Evolutionary conservation across 495 filamentous ascomycete genomes (phyloP).

Genomic region (Choiromyces venosus): DNA sequence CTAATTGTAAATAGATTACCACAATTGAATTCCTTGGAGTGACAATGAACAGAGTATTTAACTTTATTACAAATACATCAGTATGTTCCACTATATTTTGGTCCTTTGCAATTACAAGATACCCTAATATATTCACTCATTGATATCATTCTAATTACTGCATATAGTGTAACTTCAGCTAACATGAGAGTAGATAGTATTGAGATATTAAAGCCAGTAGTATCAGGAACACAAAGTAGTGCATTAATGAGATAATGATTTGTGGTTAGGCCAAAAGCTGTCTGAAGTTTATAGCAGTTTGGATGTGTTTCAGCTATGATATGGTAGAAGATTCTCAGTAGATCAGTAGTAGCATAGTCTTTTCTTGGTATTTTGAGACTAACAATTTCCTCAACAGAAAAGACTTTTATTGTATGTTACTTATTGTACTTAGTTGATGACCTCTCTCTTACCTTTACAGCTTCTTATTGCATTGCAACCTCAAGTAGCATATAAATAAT

Average conservation of each 20-base stretch:
- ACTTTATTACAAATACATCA: neutral
- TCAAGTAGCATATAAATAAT: too few relatives aligned
- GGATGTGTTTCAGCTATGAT: neutral
- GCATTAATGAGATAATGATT: neutral
- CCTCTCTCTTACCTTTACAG: neutral
- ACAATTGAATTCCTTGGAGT: too few relatives aligned
- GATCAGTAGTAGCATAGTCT: neutral
- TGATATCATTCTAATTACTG: neutral
- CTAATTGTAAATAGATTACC: too few relatives aligned
- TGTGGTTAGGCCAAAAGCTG: neutral
- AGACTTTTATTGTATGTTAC: neutral
- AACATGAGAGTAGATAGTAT: neutral
- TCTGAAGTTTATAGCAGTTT: neutral
- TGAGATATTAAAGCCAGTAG: neutral
- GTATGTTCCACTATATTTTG: neutral
- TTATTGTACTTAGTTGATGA: neutral
- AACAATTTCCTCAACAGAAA: neutral
- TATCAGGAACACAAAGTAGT: neutral
- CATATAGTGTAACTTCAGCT: neutral
- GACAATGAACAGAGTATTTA: neutral
- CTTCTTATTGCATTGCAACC: neutral
- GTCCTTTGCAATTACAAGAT: neutral
- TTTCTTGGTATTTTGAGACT: neutral
- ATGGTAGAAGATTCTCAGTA: neutral
- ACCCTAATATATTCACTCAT: neutral